Evolutionary conservation across 495 filamentous ascomycete species (phyloP).

Genomic region (Penicillium fimorum): DNA sequence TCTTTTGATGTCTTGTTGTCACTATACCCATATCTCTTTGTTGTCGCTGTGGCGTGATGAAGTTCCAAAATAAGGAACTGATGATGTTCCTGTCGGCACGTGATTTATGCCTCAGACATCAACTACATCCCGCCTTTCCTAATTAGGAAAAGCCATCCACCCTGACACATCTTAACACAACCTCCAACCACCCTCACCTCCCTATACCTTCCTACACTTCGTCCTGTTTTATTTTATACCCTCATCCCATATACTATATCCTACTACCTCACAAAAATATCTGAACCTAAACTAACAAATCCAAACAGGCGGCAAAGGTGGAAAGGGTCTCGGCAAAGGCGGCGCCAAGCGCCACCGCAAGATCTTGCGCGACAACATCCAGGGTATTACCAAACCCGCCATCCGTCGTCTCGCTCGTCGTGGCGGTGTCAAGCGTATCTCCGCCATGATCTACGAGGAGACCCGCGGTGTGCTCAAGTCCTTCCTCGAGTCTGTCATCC

Average conservation of each 20-base stretch:
- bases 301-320: conserved; percentile 80
- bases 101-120: conserved; percentile 9
- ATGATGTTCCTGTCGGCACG: conserved; percentile 8
- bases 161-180: conserved; percentile 5
- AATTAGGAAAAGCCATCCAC: conserved; percentile 8
- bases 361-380: conserved; percentile 99
- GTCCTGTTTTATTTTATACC: not conserved
- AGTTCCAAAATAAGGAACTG: not conserved
- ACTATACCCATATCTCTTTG: conserved; percentile 18
- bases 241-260: no score
- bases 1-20: conserved; percentile 10
- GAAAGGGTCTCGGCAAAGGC: conserved; percentile 82
- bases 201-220: not conserved
- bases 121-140: conserved; percentile 7
- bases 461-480: conserved; percentile 66
- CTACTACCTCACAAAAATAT: not conserved
- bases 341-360: conserved; percentile 99
- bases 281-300: conserved; percentile 23
- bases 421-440: conserved; percentile 66
- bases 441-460: conserved; percentile 69
- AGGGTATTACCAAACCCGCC: conserved; percentile 73
- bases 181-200: conserved; percentile 1
- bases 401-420: conserved; percentile 65
- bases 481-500: conserved; percentile 68
- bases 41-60: conserved; percentile 12